Evolutionary conservation across 257 asterid species (phyloP), one percentile per base, ranked within the genome.

Genomic region (Solanum sparsipilum): DNA sequence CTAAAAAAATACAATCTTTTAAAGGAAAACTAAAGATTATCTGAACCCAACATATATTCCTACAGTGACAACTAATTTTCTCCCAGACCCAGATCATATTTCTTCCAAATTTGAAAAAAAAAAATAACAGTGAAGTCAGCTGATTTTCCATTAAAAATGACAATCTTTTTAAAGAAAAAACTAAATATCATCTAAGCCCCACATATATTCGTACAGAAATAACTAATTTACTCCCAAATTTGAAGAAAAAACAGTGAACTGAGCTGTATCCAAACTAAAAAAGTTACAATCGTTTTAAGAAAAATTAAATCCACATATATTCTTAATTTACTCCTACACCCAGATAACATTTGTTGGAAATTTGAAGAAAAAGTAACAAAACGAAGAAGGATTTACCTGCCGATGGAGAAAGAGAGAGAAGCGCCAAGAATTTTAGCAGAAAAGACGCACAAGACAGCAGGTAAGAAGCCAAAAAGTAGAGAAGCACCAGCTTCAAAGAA

Each of bases 401-500:
- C 99, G 89, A 97, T 96, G 94, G 95, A 96, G 94, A 97, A 96
- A 90, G 99, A 97, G 88, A 96, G 95, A 2, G 99, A 95, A 31
- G 99, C 98, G 11, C 96, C 99, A 84, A 97, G 96, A 83, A 97
- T 83, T 94, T 97, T 97, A 16, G 98, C 99, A 27, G 95, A 92
- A 87, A 97, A 97, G 87, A 97, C 99, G 36, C 98, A 95, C 23
- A 93, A 84, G 73, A 95, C 95, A 67, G 98, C 98, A 20, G 98
- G 98, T 78, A 94, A 86, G 84, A 97, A 96, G 46, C 99, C 98
- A 89, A 97, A 97, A 72, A 97, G 93, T 78, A 97, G 90, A 31
- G 99, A 95, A 83, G 99, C 99, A 23, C 96, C 99, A n/a, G 98
- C 97, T 93, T 97, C 98, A 65, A 97, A 95, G 90, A 96, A 94